A percentile compares a stretch with the other conserved stretches of the same genome.
These are phyloP conservation scores for Cryptosporidium ubiquitum DNA, from an alignment of 169 alveolate species.

Conservation along the genomic window DNA sequence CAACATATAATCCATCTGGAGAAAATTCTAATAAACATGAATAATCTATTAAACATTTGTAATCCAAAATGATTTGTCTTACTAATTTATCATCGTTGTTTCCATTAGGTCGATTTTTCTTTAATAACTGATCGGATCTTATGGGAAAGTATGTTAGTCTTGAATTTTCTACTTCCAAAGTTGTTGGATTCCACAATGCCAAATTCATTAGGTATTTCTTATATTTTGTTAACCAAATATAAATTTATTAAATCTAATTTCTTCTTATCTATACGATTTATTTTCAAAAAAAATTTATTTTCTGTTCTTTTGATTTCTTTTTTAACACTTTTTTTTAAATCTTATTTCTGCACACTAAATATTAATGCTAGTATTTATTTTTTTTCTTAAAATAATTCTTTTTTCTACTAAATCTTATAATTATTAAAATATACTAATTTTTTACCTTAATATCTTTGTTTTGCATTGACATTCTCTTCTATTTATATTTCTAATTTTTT, in stretches of 20 bases:
- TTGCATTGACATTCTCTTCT: too few species aligned
- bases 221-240: not conserved
- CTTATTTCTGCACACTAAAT: not conserved
- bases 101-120: not conserved
- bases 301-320: too few species aligned
- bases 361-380: not conserved
- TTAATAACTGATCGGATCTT: conserved; percentile 20
- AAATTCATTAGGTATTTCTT: conserved; percentile 21
- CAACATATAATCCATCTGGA: conserved; percentile 60
- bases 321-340: too few species aligned
- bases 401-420: too few species aligned
- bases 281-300: not conserved
- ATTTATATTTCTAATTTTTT: not conserved
- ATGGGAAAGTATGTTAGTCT: conserved; percentile 65
- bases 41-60: conserved; percentile 31
- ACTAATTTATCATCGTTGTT: conserved; percentile 27
- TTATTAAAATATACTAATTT: too few species aligned
- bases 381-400: too few species aligned
- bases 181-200: conserved; percentile 61
- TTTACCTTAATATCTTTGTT: not conserved
- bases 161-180: conserved; percentile 61
- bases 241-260: not conserved
- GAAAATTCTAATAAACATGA: conserved; percentile 66
- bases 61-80: conserved; percentile 34
- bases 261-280: not conserved